Evolutionary conservation across 1,284 basidiomycete genomes (phyloP).

Genomic region (Ganoderma multipileum): DNA sequence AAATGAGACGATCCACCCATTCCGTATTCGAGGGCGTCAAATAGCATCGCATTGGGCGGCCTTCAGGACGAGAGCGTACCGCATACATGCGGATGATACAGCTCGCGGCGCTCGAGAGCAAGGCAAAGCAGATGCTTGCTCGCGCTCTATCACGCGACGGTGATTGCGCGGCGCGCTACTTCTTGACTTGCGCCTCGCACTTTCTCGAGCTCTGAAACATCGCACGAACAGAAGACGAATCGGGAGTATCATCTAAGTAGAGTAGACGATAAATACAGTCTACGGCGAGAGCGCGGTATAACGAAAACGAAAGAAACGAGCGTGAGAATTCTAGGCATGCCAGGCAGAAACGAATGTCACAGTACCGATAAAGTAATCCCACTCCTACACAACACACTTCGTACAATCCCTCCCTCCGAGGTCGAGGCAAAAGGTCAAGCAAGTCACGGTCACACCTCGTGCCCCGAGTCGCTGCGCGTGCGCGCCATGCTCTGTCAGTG

Average conservation of each 20-base stretch:
- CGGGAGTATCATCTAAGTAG: background rate
- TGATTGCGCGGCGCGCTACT: background rate
- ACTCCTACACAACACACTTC: background rate
- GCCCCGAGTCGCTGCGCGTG: background rate
- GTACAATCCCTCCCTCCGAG: background rate
- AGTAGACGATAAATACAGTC: slow-evolving; percentile 1
- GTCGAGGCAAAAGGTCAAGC: too few relatives aligned
- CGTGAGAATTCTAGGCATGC: background rate
- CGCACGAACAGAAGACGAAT: background rate
- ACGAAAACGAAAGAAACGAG: background rate
- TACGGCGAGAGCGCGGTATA: background rate
- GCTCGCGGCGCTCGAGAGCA: background rate
- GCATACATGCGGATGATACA: background rate
- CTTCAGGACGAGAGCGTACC: background rate
- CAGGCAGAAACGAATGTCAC: background rate
- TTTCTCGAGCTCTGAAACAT: background rate
- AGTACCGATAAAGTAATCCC: background rate
- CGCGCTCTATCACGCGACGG: background rate
- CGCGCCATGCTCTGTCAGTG: background rate
- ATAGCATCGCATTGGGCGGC: background rate
- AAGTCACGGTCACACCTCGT: background rate
- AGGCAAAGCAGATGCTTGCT: background rate
- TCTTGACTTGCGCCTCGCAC: background rate
- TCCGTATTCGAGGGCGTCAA: background rate
- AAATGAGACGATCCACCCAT: background rate